Evolutionary conservation across 2,329 filamentous ascomycete species (phyloP), one percentile per base, ranked within the genome.

Genomic region (Beauveria sp.): DNA sequence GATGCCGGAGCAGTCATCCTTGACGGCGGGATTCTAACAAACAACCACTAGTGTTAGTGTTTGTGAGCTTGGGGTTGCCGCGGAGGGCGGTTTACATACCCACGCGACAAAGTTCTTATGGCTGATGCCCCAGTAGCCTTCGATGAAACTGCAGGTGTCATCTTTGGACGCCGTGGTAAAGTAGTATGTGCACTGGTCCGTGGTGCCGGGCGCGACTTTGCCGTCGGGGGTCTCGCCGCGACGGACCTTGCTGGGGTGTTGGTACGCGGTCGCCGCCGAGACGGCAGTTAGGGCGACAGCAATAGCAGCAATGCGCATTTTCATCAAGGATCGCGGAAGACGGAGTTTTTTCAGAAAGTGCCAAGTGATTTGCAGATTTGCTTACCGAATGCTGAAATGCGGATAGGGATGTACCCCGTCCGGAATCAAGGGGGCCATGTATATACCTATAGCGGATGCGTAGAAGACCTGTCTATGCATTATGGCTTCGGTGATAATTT

Each of bases 21-120:
- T 37, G 59, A 63, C 51, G n/a, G 62, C 57, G 5, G 62, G 62
- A 20, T 63, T 63, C 62, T 63, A 37, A 16, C 9, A 30, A 30
- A 12, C 9, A 37, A 24, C 16, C 9, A 7, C 28, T n/a, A 24
- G 3, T 16, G 43, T 37, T 22, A 3, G 37, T 20, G 43, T 20
- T 12, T n/a, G 7, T n/a, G 41, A 18, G 16, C 7, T 8, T 28
- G 22, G 22, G 41, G n/a, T 10, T n/a, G 41, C 8, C 41, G 41
- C 6, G 41, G 8, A 44, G 8, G n/a, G 16, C 2, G 10, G 22
- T 40, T 37, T 34, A 12, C 59, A 2, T 34, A 55, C 59, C 59
- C 59, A 61, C 14, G 18, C 40, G 1, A 61, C 59, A 51, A 61
- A 61, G n/a, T 61, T 20, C 9, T 56, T 37, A 37, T 61, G 59